Conservation (phyloP, 345 rosid genomes). For the Brassica carinata region DNA sequence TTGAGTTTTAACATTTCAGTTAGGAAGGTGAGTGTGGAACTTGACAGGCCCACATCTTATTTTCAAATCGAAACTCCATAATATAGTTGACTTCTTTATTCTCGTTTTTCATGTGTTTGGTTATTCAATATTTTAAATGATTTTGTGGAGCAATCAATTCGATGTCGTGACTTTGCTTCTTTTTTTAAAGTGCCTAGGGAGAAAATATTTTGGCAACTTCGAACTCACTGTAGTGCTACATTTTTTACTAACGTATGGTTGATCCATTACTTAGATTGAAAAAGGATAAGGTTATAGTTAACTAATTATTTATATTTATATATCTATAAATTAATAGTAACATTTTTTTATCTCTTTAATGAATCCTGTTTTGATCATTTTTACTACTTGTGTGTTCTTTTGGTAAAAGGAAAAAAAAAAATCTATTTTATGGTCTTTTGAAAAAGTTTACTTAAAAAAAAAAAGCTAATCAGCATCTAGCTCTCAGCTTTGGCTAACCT, state of each 20-base stretch:
- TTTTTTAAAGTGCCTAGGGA: not conserved
- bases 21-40: not conserved
- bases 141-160: not conserved
- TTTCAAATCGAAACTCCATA: not conserved
- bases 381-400: too few species aligned
- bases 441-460: not conserved
- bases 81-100: not conserved
- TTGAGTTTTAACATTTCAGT: not conserved
- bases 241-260: not conserved
- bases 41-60: not conserved
- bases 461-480: slow-evolving; percentile 4
- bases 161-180: not conserved
- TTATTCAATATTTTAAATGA: not conserved
- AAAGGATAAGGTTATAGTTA: not conserved
- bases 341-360: too few species aligned
- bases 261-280: not conserved
- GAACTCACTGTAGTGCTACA: not conserved
- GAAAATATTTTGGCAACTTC: not conserved
- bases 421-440: too few species aligned
- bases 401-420: too few species aligned
- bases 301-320: too few species aligned
- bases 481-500: not conserved
- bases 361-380: too few species aligned
- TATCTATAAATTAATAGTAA: too few species aligned
- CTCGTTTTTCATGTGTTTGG: not conserved